Evolutionary conservation across 23 red algal genomes (phyloP).

Genomic region (Cyanidiococcus yangmingshanensis): DNA sequence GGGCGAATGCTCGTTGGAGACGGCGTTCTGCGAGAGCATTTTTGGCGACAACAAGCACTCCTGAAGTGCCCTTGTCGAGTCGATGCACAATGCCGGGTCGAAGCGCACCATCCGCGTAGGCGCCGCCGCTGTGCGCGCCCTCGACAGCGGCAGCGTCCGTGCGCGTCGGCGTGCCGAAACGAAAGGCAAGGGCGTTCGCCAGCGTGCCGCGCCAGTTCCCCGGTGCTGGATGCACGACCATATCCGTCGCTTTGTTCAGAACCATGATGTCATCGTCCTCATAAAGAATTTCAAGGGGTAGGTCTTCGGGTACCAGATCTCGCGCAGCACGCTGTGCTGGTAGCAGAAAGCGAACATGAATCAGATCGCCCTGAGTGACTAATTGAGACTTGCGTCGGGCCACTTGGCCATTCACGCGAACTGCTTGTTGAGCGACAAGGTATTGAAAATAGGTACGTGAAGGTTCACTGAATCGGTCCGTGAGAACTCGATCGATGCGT

Average conservation of each 20-base stretch:
- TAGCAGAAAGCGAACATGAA: slow-evolving; percentile 31
- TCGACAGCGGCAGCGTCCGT: background rate
- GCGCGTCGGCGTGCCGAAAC: slow-evolving; percentile 6
- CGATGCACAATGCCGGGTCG: slow-evolving; percentile 89
- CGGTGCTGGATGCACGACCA: slow-evolving; percentile 41
- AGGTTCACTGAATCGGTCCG: slow-evolving; percentile 18
- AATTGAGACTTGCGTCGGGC: slow-evolving; percentile 32
- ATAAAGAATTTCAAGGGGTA: slow-evolving; percentile 26
- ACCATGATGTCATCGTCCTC: slow-evolving; percentile 23
- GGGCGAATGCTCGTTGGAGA: slow-evolving; percentile 37
- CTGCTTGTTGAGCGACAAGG: slow-evolving; percentile 34
- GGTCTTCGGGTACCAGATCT: slow-evolving; percentile 17
- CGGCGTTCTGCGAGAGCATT: slow-evolving; percentile 22
- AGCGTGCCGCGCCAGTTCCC: slow-evolving; percentile 90
- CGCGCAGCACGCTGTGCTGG: background rate
- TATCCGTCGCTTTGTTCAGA: slow-evolving; percentile 26
- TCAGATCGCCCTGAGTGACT: slow-evolving; percentile 4
- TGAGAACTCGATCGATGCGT: slow-evolving; percentile 68
- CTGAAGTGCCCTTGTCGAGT: slow-evolving; percentile 87
- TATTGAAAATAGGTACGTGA: slow-evolving; percentile 58
- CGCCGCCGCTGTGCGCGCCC: background rate
- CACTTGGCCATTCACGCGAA: slow-evolving; percentile 32
- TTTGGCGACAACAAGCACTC: slow-evolving; percentile 51
- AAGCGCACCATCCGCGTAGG: background rate
- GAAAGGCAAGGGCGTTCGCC: slow-evolving; percentile 66